Percentiles rank a stretch among this genome's conserved stretches.
phyloP scores from a whole-genome alignment of 441 rosid species.

The Cnidoscolus chayamansa region DNA sequence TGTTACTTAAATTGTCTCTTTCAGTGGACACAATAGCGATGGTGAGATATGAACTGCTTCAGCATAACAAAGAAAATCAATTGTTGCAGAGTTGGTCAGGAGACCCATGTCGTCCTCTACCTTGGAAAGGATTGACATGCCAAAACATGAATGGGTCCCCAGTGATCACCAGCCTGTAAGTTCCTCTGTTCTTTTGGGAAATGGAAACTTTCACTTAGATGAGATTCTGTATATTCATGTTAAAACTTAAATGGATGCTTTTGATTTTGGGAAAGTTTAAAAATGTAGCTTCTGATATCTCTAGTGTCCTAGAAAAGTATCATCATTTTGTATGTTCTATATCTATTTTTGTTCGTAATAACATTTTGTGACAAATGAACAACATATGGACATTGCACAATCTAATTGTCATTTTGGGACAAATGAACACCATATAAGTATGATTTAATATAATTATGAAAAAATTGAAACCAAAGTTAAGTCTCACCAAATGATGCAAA shows the following conservation, averaged over 20 bases:
- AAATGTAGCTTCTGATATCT: too few species aligned
- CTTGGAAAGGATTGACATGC: conserved; percentile 57
- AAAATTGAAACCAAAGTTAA: too few species aligned
- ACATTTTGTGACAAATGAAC: too few species aligned
- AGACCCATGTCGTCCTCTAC: conserved; percentile 56
- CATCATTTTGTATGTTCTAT: too few species aligned
- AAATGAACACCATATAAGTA: too few species aligned
- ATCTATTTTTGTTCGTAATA: too few species aligned
- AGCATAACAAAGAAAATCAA: conserved; percentile 28
- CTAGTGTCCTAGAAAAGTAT: too few species aligned
- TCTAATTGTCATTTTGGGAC: too few species aligned
- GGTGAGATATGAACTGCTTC: conserved; percentile 37
- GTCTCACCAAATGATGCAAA: too few species aligned
- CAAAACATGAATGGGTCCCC: conserved; percentile 26
- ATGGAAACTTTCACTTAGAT: neutral
- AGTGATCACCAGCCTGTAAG: conserved; percentile 51
- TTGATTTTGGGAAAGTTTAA: too few species aligned
- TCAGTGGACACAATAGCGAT: conserved; percentile 41
- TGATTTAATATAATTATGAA: too few species aligned
- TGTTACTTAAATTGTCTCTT: conserved; percentile 5
- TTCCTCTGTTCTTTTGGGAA: conserved; percentile 9
- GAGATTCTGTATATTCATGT: neutral
- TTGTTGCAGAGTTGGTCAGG: conserved; percentile 56
- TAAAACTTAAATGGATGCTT: neutral
- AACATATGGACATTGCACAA: too few species aligned